These are phyloP conservation scores for Populus trichocarpa DNA, from an alignment of 441 rosid species.

Conservation along the genomic window DNA sequence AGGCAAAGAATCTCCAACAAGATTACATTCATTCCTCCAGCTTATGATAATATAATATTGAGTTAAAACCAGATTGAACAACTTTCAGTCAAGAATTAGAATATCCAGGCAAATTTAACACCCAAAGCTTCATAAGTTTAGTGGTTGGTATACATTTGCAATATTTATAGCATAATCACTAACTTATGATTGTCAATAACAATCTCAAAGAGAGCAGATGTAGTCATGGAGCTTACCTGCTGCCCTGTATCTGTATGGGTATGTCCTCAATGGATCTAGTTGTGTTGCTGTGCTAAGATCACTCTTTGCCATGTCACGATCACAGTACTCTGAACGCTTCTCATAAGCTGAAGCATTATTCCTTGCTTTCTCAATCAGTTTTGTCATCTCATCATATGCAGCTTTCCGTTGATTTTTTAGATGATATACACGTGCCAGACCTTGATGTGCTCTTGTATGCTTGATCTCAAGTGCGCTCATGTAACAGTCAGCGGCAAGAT, in stretches of 20 bases:
- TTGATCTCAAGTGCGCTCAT: conserved; percentile 85
- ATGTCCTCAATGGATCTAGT: conserved; percentile 89
- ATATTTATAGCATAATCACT: background rate
- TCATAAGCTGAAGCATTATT: conserved; percentile 92
- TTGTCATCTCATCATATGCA: conserved; percentile 97
- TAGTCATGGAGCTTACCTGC: conserved; percentile 49
- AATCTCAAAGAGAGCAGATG: background rate
- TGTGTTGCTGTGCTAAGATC: conserved; percentile 81
- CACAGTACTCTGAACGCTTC: conserved; percentile 96
- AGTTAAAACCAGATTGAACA: background rate
- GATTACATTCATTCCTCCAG: background rate
- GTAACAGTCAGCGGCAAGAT: conserved; percentile 89
- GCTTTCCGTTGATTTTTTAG: conserved; percentile 76
- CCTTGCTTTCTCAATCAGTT: conserved; percentile 83
- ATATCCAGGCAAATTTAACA: background rate
- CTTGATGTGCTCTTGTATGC: conserved; percentile 98
- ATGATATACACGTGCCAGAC: conserved; percentile 91
- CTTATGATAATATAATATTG: background rate
- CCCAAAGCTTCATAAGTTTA: background rate
- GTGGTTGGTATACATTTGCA: background rate
- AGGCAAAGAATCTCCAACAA: background rate
- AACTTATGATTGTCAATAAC: background rate
- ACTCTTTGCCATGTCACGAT: conserved; percentile 87
- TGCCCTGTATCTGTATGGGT: conserved; percentile 97
- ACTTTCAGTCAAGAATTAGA: background rate